Base-by-base conservation (phyloP, 441 rosid species). In the Omphalea diandra region DNA sequence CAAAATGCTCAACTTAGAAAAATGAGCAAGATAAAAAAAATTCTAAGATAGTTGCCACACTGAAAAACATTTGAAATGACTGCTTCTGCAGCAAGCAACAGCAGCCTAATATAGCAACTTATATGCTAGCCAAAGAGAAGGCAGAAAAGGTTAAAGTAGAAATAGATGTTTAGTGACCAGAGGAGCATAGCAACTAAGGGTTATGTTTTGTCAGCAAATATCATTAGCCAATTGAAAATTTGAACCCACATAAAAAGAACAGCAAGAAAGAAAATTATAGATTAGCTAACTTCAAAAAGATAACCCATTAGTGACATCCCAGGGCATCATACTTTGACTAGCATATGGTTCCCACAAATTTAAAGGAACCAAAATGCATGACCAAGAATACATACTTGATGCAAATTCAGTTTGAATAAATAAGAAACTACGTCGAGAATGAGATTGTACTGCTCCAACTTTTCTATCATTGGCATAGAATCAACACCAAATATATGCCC, bases 401-500 rank as follows among this genome's bases (percentile, higher is more conserved):
- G 29, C 32, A 46, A 9, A 22, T 29, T 57, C 35, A 33, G 2
- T 46, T 40, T 53, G 24, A 71, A 44, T 31, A 65, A 68, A 67
- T 71, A 47, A 79, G 68, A 73, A 77, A 71, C 63, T 77, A 91
- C 97, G 89, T 93, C 97, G 65, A 95, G 83, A 69, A 93, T 76
- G 72, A 65, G 67, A 76, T 95, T 88, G 80, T 95, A 93, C 69
- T 93, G 94, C 84, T 95, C 97, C 87, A 95, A 71, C 83, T 95
- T 93, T 69, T 89, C 83, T 65, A 89, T 80, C 98, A 95, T 95
- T 69, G 86, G 89, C 73, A 43, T 38, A 22, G 99, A 95, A 81
- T 95, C 91, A 40, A 93, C 97, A 65, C 98, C 97, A 85, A 70
- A 89, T 73, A 93, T 95, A 79, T 93, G 98, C 54, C 99, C 97